phyloP scores from a whole-genome alignment of 208 protist genomes.

The Balamuthia mandrillaris region DNA sequence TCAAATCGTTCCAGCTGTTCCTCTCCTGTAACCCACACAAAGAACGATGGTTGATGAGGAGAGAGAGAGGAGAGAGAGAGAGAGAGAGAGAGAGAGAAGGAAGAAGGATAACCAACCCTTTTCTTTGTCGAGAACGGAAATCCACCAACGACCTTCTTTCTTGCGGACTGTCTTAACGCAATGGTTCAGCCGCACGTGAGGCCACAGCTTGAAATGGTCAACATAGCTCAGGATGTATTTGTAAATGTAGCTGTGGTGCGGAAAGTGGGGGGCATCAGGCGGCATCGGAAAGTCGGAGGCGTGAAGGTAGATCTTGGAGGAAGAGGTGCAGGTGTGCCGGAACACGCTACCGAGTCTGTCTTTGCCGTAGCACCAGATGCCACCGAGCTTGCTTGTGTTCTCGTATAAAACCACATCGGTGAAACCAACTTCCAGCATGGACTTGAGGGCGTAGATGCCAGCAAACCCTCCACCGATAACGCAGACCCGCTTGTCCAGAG shows the following conservation, averaged over 20 bases:
- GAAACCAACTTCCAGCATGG: conserved; percentile 15
- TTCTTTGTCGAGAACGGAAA: too few relatives aligned
- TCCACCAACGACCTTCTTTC: too few relatives aligned
- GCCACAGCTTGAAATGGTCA: conserved; percentile 5
- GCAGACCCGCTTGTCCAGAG: background rate
- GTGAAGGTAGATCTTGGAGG: conserved; percentile 34
- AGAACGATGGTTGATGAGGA: too few relatives aligned
- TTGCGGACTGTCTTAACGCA: too few relatives aligned
- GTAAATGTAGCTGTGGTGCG: conserved; percentile 16
- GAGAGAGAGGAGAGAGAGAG: too few relatives aligned
- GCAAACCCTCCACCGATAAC: conserved; percentile 9
- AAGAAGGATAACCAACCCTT: too few relatives aligned
- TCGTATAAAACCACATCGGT: conserved; percentile 13
- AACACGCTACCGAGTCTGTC: conserved; percentile 27
- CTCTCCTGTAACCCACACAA: too few relatives aligned
- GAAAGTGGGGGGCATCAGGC: background rate
- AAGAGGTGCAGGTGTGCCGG: conserved; percentile 1
- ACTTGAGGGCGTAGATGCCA: conserved; percentile 30
- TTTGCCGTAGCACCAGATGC: conserved; percentile 23
- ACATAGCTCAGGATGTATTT: background rate
- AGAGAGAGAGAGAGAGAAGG: too few relatives aligned
- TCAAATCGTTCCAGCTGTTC: too few relatives aligned
- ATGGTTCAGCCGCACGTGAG: conserved; percentile 15
- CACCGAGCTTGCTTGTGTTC: conserved; percentile 7
- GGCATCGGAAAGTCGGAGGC: conserved; percentile 33